Percentiles rank a stretch among this genome's conserved stretches.
These are phyloP conservation scores for Mycosarcoma maydis DNA, from an alignment of 1,284 basidiomycete species.

Conservation along the genomic window DNA sequence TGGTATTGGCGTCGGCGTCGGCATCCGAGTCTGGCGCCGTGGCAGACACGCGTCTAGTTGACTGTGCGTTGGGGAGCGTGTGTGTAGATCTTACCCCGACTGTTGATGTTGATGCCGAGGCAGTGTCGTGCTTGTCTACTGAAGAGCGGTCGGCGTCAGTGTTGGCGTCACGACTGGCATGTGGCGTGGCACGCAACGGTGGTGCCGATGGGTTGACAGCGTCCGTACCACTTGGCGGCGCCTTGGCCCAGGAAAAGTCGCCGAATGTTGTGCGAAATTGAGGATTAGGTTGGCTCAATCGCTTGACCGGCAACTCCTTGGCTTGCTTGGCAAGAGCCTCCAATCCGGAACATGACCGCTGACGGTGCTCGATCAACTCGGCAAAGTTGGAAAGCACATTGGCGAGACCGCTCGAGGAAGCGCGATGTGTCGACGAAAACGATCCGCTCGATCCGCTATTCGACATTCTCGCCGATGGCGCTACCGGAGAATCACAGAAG, in stretches of 20 bases:
- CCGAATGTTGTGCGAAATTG: slow-evolving; percentile 41
- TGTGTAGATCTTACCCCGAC: neutral
- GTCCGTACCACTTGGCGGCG: slow-evolving; percentile 3
- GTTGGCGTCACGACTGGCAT: slow-evolving; percentile 9
- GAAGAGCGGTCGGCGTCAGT: neutral
- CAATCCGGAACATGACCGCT: slow-evolving; percentile 41
- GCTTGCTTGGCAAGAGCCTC: slow-evolving; percentile 44
- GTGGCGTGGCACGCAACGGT: slow-evolving; percentile 1
- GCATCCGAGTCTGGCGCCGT: slow-evolving; percentile 6
- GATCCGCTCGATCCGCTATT: slow-evolving; percentile 22
- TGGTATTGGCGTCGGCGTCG: slow-evolving; percentile 12
- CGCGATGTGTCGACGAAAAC: slow-evolving; percentile 28
- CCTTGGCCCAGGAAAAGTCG: slow-evolving; percentile 32
- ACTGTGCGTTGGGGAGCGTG: neutral
- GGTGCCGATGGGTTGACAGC: neutral
- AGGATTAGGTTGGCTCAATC: slow-evolving; percentile 41
- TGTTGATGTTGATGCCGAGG: slow-evolving; percentile 4
- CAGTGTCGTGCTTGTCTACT: too few relatives aligned
- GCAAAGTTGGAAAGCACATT: slow-evolving; percentile 42
- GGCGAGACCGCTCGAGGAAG: slow-evolving; percentile 29
- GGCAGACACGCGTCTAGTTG: too few relatives aligned
- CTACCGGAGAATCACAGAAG: slow-evolving; percentile 11
- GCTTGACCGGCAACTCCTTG: slow-evolving; percentile 40
- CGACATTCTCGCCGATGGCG: slow-evolving; percentile 5
- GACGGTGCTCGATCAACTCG: slow-evolving; percentile 47